Base-by-base conservation (phyloP, 2,329 filamentous ascomycete genomes). In the Magnaporthiopsis rhizophila region DNA sequence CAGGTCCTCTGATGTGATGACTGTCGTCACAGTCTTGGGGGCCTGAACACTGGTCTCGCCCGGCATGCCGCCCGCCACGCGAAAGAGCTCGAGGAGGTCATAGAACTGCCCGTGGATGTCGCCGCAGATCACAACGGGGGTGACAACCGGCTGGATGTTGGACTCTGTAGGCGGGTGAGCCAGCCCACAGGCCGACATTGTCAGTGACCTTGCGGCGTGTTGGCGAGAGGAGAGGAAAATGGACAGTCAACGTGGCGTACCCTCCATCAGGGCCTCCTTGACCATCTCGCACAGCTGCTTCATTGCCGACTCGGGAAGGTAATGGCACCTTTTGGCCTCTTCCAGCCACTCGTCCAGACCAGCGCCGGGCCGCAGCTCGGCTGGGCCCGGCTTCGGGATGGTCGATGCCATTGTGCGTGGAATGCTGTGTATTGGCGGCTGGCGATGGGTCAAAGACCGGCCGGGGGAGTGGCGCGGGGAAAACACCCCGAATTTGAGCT, bases 91-190 rank as follows among this genome's bases (percentile, higher is more conserved):
- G 67, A 98, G 86, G 12, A 99, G 83, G 76, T 99, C 95, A 79
- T 99, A 98, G 77, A 98, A 98, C 79, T 99, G 95, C 71, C 95
- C 95, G 78, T 99, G 95, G 67, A 99, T 98, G 75, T 99, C 95
- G 74, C 95, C 95, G 73, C 95, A 98, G 68, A 99, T 90, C 6
- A 95, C 99, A 67, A 99, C 95, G 8, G 95, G 95, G 0, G 95
- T 97, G 64, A 90, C 87, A 26, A 99, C 94, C n/a, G 95, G 95
- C 76, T 98, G 95, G 66, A 99, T 98, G 75, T 99, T 99, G 69
- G 93, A 97, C 79, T 99, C 95, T 96, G 50, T 64, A 24, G 26
- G 45, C 13, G 28, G n/a, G 21, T 58, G 24, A n/a, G 21, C 45
- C 24, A n/a, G 21, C 45, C 24, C 12, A 18, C 34, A 15, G 12